A percentile compares a stretch with the other conserved stretches of the same genome.
These are phyloP conservation scores for Limonomyces culmigenus DNA, from an alignment of 1,284 basidiomycete genomes.

Conservation along the genomic window DNA sequence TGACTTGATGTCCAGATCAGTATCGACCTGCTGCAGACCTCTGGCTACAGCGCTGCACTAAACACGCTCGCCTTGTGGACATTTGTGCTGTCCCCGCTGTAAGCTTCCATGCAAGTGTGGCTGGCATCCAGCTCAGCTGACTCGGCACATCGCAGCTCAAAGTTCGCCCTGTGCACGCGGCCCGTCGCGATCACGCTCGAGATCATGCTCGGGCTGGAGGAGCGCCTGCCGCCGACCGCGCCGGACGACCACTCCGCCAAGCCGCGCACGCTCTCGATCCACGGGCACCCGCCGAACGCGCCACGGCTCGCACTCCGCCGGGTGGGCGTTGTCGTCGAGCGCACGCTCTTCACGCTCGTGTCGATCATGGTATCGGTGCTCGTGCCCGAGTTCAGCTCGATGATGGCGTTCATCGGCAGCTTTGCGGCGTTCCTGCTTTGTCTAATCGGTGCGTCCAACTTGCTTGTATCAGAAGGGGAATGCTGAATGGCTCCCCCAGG, in stretches of 20 bases:
- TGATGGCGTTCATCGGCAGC: slow-evolving; percentile 85
- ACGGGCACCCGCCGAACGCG: slow-evolving; percentile 9
- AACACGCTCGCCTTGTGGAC: slow-evolving; percentile 79
- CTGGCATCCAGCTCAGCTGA: background rate
- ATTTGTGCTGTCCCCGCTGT: slow-evolving; percentile 76
- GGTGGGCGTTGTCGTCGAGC: slow-evolving; percentile 36
- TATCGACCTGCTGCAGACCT: slow-evolving; percentile 61
- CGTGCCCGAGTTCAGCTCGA: slow-evolving; percentile 72
- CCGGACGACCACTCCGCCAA: slow-evolving; percentile 24
- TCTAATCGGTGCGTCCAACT: slow-evolving; percentile 42
- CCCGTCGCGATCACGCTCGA: slow-evolving; percentile 69
- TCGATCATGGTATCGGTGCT: slow-evolving; percentile 60
- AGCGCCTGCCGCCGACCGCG: slow-evolving; percentile 15
- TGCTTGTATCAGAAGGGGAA: no score
- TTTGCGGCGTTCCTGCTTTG: slow-evolving; percentile 78
- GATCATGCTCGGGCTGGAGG: slow-evolving; percentile 52
- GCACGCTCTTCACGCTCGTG: slow-evolving; percentile 38
- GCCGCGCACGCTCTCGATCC: no score
- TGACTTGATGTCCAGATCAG: no score
- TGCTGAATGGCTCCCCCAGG: no score
- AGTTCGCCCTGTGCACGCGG: slow-evolving; percentile 75
- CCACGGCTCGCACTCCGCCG: slow-evolving; percentile 17
- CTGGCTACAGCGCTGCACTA: slow-evolving; percentile 58
- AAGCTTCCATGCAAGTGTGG: slow-evolving; percentile 11
- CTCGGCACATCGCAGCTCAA: slow-evolving; percentile 35